Evolutionary conservation across 208 protist species (phyloP), one percentile per base, ranked within the genome.

Genomic region (Crithidia sp.): DNA sequence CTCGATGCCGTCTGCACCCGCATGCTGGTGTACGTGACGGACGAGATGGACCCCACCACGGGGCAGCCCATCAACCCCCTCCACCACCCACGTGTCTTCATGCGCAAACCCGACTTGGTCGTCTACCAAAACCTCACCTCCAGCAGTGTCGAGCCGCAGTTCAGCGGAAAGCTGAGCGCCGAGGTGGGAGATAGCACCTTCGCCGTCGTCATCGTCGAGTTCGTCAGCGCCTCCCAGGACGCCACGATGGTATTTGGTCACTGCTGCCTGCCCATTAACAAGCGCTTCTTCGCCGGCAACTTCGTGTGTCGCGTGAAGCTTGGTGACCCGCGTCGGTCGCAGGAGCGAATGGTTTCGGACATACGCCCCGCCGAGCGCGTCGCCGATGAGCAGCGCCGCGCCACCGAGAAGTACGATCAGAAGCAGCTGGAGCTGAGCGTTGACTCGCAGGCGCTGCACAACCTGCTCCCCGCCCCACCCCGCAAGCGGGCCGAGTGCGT

Each of bases 201-300:
- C 59, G 86, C 82, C 2, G 67, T 95, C 17, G 80, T 86, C 40
- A 85, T 95, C 40, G 81, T 92, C 39, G 87, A 95, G 74, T 95
- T 91, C 68, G 70, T 90, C 52, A 86, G 65, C 17, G 57, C 17
- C 7, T 19, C n/a, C 17, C 53, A 79, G 43, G 28, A 55, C 6
- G 41, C 53, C 5, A 85, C 80, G 6, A 75, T 87, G 45, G 75
- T 84, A 7, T 72, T 95, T 54, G 90, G 90, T 7, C 87, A 93
- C 77, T 84, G 71, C 64, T 81, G 74, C 64, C 37, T 93, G 36
- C 88, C 87, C 19, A 85, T 95, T 67, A 77, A 89, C 67, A 71
- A 76, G 58, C 67, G 14, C 9, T 75, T 76, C 37, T 68, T 74
- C 41, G 72, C 64, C 7, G 90, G 90, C 62, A 95, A 90, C 75